These are phyloP conservation scores for Heterobasidion occidentale DNA, from an alignment of 1,284 basidiomycete genomes.

Conservation along the genomic window DNA sequence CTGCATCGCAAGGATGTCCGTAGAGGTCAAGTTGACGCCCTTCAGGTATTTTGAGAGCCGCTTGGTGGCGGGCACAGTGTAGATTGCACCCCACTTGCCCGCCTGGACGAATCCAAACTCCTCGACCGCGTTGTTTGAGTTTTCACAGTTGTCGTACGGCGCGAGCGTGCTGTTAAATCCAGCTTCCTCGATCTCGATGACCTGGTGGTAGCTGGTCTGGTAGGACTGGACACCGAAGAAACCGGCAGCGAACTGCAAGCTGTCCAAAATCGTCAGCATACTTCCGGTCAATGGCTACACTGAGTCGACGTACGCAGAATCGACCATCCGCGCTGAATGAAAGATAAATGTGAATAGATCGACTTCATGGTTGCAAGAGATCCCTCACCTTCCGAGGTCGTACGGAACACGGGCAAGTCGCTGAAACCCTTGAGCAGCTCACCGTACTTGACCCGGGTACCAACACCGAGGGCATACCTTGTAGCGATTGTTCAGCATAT, in stretches of 20 bases:
- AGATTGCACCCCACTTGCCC: conserved; percentile 42
- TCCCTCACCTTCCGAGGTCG: conserved; percentile 44
- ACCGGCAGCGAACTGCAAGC: conserved; percentile 48
- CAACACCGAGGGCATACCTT: conserved; percentile 42
- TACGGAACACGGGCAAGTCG: conserved; percentile 51
- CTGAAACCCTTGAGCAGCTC: conserved; percentile 44
- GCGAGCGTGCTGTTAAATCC: conserved; percentile 57
- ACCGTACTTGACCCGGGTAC: conserved; percentile 49
- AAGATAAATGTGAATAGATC: background rate
- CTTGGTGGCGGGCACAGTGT: conserved; percentile 41
- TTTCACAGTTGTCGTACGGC: conserved; percentile 36
- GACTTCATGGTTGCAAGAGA: no score
- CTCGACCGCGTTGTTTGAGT: conserved; percentile 29
- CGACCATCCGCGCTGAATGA: conserved; percentile 35
- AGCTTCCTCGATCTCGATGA: conserved; percentile 42
- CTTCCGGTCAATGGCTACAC: no score
- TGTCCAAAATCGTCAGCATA: conserved; percentile 8
- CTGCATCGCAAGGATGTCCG: conserved; percentile 40
- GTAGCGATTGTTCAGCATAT: background rate
- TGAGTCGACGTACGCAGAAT: conserved; percentile 32
- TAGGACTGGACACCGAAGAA: conserved; percentile 52
- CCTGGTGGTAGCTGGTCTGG: conserved; percentile 35
- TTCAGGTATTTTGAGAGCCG: conserved; percentile 37
- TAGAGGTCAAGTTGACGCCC: conserved; percentile 41
- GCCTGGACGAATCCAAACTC: conserved; percentile 21